Conservation (phyloP, 192 early-diverging fungal species). For the Coemansia sp. region DNA sequence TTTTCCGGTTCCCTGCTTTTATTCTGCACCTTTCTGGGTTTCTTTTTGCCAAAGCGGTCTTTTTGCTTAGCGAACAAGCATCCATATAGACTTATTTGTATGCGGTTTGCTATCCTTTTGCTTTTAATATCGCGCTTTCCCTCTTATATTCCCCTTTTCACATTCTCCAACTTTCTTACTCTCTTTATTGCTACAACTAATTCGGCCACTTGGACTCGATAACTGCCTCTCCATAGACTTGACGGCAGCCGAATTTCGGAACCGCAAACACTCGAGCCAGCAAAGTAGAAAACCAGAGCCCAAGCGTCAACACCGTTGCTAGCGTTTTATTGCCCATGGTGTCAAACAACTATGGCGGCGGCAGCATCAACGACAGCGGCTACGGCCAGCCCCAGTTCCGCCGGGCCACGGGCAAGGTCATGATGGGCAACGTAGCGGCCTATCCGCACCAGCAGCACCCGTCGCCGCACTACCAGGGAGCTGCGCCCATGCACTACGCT, state of each 20-base stretch:
- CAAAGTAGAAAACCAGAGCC: too few species aligned
- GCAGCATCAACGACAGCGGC: constrained; percentile 11
- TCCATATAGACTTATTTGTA: too few species aligned
- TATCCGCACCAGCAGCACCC: constrained; percentile 22
- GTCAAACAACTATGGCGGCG: constrained; percentile 3
- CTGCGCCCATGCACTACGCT: constrained; percentile 2
- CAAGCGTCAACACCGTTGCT: too few species aligned
- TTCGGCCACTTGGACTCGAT: too few species aligned
- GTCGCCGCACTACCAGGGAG: background rate
- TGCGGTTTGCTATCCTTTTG: background rate
- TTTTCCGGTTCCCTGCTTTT: too few species aligned
- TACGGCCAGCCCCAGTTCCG: constrained; percentile 27
- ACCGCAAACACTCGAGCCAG: too few species aligned
- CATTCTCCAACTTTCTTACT: background rate
- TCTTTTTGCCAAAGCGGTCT: too few species aligned
- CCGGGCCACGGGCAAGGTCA: constrained; percentile 29
- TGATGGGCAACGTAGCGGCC: constrained; percentile 5
- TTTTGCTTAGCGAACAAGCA: too few species aligned
- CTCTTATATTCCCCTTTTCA: background rate
- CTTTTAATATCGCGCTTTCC: background rate
- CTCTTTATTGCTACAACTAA: background rate
- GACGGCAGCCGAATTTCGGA: too few species aligned
- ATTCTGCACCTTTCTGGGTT: too few species aligned
- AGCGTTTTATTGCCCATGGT: too few species aligned
- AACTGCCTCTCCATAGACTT: too few species aligned